These are phyloP conservation scores for Haplosporangium sp. DNA, from an alignment of 371 early-diverging fungal genomes.

Conservation along the genomic window DNA sequence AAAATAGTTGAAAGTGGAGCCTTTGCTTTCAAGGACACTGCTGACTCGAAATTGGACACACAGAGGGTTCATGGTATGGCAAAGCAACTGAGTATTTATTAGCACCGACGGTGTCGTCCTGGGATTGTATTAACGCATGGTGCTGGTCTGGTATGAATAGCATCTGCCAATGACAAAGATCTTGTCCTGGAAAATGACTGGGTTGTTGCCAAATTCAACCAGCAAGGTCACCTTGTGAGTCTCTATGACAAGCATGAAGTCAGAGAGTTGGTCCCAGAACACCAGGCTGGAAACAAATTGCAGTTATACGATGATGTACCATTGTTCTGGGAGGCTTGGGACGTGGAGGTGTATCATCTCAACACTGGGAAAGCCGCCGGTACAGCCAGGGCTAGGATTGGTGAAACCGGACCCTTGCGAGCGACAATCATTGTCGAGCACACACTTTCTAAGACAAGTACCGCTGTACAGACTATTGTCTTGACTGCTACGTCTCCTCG, in stretches of 20 bases:
- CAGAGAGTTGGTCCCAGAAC: conserved; percentile 78
- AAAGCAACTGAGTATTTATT: background rate
- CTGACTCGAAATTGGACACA: conserved; percentile 9
- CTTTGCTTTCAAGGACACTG: conserved; percentile 18
- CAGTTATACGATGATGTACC: conserved; percentile 86
- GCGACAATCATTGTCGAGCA: conserved; percentile 76
- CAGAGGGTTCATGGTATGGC: conserved; percentile 16
- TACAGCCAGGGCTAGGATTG: conserved; percentile 51
- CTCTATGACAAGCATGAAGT: conserved; percentile 71
- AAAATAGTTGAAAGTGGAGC: conserved; percentile 25
- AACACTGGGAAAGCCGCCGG: conserved; percentile 77
- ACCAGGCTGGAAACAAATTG: conserved; percentile 81
- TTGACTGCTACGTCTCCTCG: conserved; percentile 74
- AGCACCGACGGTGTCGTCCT: background rate
- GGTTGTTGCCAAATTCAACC: conserved; percentile 75
- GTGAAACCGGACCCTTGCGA: conserved; percentile 85
- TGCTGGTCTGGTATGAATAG: conserved; percentile 23
- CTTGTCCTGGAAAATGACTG: conserved; percentile 79
- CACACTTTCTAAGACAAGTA: conserved; percentile 72
- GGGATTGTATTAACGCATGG: background rate
- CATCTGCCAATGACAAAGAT: conserved; percentile 50
- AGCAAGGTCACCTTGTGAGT: conserved; percentile 76
- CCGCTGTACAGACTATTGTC: conserved; percentile 79
- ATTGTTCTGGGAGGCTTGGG: conserved; percentile 64
- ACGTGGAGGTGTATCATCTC: conserved; percentile 90